These are phyloP conservation scores for Rostrohypoxylon terebratum DNA, from an alignment of 495 filamentous ascomycete species.

Conservation along the genomic window DNA sequence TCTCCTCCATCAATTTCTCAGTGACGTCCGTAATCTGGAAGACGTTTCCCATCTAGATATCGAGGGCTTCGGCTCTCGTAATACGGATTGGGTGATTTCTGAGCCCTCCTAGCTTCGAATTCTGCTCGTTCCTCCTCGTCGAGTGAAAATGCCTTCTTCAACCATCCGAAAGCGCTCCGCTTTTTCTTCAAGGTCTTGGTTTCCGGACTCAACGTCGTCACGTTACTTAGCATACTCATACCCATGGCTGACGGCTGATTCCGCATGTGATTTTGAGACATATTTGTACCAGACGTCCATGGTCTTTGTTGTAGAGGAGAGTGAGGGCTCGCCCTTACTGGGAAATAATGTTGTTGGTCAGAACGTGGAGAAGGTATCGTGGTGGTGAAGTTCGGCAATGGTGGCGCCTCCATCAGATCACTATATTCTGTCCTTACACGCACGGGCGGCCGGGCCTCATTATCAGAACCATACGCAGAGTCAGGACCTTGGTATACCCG, in stretches of 20 bases:
- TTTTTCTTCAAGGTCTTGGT: conserved; percentile 65
- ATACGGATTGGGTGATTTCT: conserved; percentile 55
- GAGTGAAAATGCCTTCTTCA: conserved; percentile 68
- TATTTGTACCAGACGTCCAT: conserved; percentile 60
- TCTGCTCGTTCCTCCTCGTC: conserved; percentile 66
- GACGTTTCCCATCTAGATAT: conserved; percentile 59
- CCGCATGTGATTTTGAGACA: conserved; percentile 47
- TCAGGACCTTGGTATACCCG: conserved; percentile 57
- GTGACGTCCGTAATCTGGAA: conserved; percentile 37
- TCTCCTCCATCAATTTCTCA: neutral
- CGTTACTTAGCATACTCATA: conserved; percentile 63
- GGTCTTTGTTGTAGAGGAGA: conserved; percentile 67
- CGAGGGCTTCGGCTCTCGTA: conserved; percentile 56
- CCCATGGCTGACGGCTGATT: conserved; percentile 63
- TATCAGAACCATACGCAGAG: conserved; percentile 65
- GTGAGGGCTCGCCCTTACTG: conserved; percentile 66
- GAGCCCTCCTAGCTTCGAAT: conserved; percentile 60
- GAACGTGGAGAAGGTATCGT: conserved; percentile 62
- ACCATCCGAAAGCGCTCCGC: conserved; percentile 68
- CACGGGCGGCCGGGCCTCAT: conserved; percentile 53
- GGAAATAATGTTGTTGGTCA: conserved; percentile 64
- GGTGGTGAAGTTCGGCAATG: conserved; percentile 53
- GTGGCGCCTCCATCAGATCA: conserved; percentile 48
- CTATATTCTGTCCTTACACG: conserved; percentile 48
- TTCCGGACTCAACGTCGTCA: conserved; percentile 51